phyloP scores from a whole-genome alignment of 179 eudicot genomes.

The Beta corolliflora region DNA sequence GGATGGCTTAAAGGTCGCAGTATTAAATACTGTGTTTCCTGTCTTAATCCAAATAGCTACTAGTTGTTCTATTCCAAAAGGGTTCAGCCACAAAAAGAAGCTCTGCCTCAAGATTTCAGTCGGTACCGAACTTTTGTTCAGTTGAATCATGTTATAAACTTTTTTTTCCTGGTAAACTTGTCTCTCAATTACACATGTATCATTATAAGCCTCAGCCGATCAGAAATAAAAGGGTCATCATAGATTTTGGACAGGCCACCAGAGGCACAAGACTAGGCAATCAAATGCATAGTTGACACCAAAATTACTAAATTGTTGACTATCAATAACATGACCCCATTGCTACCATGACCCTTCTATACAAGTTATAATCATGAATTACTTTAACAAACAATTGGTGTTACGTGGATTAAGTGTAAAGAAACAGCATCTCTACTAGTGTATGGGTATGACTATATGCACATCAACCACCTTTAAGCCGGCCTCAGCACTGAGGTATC shows the following conservation, averaged over 20 bases:
- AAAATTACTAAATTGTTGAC: neutral
- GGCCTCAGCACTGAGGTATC: too few species aligned
- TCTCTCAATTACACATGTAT: neutral
- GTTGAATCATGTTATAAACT: neutral
- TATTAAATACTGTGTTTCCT: neutral
- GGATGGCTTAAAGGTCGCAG: constrained; percentile 1
- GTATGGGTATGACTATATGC: too few species aligned
- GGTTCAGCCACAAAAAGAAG: neutral
- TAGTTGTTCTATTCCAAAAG: constrained; percentile 8
- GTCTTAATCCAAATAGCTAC: neutral
- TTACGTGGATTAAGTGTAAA: too few species aligned
- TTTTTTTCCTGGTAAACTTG: neutral
- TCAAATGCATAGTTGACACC: neutral
- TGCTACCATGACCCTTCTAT: too few species aligned
- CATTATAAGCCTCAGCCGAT: neutral
- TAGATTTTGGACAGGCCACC: neutral
- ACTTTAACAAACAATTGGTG: too few species aligned
- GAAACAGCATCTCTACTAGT: too few species aligned
- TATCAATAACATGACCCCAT: too few species aligned
- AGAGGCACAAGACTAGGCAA: neutral
- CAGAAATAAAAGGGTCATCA: neutral
- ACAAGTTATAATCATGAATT: too few species aligned
- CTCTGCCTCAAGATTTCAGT: neutral
- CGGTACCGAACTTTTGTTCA: neutral
- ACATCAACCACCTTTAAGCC: too few species aligned